A percentile compares a stretch with the other conserved stretches of the same genome.
These are phyloP conservation scores for Boletellus sp. DNA, from an alignment of 1,284 basidiomycete species.

Conservation along the genomic window DNA sequence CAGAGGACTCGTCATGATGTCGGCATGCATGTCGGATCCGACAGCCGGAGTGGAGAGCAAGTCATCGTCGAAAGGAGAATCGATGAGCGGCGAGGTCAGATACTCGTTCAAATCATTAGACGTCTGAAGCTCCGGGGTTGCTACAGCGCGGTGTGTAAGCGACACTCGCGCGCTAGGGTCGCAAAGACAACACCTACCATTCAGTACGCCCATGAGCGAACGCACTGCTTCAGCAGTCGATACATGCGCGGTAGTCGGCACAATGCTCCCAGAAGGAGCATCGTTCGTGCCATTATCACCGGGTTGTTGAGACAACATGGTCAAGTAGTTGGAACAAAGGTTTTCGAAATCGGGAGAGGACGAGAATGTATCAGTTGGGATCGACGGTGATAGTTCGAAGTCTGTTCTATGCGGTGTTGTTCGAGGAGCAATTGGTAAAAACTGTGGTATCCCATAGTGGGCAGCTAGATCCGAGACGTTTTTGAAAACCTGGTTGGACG, in stretches of 20 bases:
- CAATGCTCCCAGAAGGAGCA: slow-evolving; percentile 18
- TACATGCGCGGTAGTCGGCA: slow-evolving; percentile 15
- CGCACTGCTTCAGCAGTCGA: slow-evolving; percentile 35
- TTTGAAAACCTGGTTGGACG: slow-evolving; percentile 44
- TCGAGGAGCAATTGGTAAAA: slow-evolving; percentile 60
- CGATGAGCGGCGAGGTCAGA: slow-evolving; percentile 47
- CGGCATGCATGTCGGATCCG: slow-evolving; percentile 38
- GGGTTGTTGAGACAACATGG: slow-evolving; percentile 44
- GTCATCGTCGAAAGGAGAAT: slow-evolving; percentile 54
- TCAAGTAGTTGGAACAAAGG: slow-evolving; percentile 46
- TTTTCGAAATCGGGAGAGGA: slow-evolving; percentile 34
- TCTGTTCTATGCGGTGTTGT: slow-evolving; percentile 46
- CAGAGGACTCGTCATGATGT: slow-evolving; percentile 38
- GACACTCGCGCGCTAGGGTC: accelerated
- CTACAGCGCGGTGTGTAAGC: slow-evolving; percentile 17
- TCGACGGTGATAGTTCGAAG: slow-evolving; percentile 21
- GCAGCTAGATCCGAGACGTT: slow-evolving; percentile 57
- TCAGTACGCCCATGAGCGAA: slow-evolving; percentile 42
- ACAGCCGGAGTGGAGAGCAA: slow-evolving; percentile 53
- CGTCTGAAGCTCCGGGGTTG: slow-evolving; percentile 38
- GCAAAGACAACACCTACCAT: slow-evolving; percentile 30
- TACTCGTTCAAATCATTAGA: slow-evolving; percentile 36
- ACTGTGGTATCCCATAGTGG: slow-evolving; percentile 72
- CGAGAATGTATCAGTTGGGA: slow-evolving; percentile 19
- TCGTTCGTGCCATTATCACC: slow-evolving; percentile 21